Evolutionary conservation across 345 rosid species (phyloP), one percentile per base, ranked within the genome.

Genomic region (Noccaea bulbosa): DNA sequence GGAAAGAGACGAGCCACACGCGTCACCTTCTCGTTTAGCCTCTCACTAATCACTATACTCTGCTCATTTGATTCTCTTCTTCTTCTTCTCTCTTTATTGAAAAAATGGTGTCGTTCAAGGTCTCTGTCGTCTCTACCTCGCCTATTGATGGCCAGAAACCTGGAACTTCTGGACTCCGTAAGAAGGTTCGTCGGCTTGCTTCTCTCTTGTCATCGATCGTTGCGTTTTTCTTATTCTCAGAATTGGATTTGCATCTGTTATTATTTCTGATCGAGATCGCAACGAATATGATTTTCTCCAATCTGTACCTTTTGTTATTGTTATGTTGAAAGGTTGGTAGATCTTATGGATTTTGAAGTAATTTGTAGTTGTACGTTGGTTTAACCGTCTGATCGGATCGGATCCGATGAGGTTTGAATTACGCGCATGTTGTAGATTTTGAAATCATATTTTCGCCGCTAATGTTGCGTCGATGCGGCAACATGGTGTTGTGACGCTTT

Each of bases 141-240:
- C 92, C 98, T 8, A 53, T 85, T 77, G 93, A 86, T 8, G 97
- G 90, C 83, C 96, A 93, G 88, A 93, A 93, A 77, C 95, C 97
- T 1, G 97, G 96, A 14, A 93, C 98, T 45, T 93, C 97, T 57
- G 96, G 98, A 35, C 98, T 93, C 77, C 95, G 97, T 65, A 93
- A 93, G 89, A 93, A 90, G 98, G 97, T 90, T 67, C n/a, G 41
- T 61, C 40, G 0, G 49, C 0, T 14, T 15, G 11, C 24, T 72
- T 51, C 40, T 4, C 40, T 4, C 45, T 16, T 61, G 24, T 58
- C 9, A 24, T 61, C 41, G 27, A 45, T 30, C 53, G n/a, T 39
- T 48, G n/a, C 60, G 6, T 54, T 20, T 55, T n/a, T 27, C 11
- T 16, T 27, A 12, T 46, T 11, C 4, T 7, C 47, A 5, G 33